These are phyloP conservation scores for Yamadazyma sp. DNA, from an alignment of 1,139 yeast genomes.

Conservation along the genomic window DNA sequence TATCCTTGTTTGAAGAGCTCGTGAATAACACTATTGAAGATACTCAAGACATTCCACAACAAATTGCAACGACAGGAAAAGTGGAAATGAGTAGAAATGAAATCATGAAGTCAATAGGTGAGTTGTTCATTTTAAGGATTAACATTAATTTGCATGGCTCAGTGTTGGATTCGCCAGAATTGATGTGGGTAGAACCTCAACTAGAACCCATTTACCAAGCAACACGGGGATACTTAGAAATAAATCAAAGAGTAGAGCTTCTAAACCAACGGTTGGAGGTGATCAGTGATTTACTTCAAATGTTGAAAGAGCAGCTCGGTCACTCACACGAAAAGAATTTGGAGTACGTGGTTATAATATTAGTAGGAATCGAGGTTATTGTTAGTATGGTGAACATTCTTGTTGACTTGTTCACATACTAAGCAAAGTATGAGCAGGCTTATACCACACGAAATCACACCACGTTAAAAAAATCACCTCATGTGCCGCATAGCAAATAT, in stretches of 20 bases:
- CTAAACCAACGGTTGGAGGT: constrained; percentile 91
- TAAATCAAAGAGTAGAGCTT: constrained; percentile 86
- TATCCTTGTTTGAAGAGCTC: constrained; percentile 89
- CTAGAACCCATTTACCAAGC: constrained; percentile 96
- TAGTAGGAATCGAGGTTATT: constrained; percentile 88
- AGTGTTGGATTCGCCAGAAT: constrained; percentile 91
- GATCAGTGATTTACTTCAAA: constrained; percentile 85
- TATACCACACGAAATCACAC: background rate
- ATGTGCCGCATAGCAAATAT: too few species aligned
- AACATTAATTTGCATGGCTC: constrained; percentile 93
- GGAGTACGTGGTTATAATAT: constrained; percentile 88
- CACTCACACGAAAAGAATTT: constrained; percentile 89
- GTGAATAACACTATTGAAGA: constrained; percentile 96
- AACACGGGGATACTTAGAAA: constrained; percentile 89
- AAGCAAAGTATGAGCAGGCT: constrained; percentile 4
- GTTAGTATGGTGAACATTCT: constrained; percentile 77
- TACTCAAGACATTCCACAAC: constrained; percentile 95
- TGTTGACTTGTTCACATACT: constrained; percentile 39
- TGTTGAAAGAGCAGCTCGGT: constrained; percentile 95
- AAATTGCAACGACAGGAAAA: constrained; percentile 90
- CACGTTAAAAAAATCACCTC: too few species aligned
- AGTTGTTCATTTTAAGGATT: constrained; percentile 84
- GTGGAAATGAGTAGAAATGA: constrained; percentile 93
- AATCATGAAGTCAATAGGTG: constrained; percentile 96
- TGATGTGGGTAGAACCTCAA: constrained; percentile 99